Base-by-base conservation (phyloP, 164 flowering plant genomes). In the Berberis vulgaris region DNA sequence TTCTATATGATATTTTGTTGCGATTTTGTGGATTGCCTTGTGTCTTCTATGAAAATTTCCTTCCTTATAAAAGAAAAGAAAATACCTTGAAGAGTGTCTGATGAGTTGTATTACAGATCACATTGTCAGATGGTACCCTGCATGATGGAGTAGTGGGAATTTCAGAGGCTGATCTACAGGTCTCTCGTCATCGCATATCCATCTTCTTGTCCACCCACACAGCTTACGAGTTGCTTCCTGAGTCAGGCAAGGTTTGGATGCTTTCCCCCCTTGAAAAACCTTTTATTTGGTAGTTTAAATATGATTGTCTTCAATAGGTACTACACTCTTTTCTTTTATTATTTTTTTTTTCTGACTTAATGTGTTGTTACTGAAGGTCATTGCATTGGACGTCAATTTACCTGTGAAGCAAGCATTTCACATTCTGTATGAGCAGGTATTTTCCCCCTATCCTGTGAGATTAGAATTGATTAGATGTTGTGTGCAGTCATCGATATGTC, bases 381-480 rank as follows among this genome's bases (percentile, higher is more conserved):
- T 87, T 72, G 95, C 92, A 2, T 76, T 91, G 75, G 98, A 89
- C 68, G 82, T 87, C 40, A 77, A 82, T 71, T 72, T 89, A 62
- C 97, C 97, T 60, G 97, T 91, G 53, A 87, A 88, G 67, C 96
- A 91, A 81, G 98, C 98, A 64, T 92, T 92, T 72, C 98, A 92
- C 71, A 85, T 92, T 59, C 76, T 91, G 53, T 78, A 83, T 65
- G 98, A 89, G 74, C 98, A 91, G 96, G 98, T 91, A 81, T 40
- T 11, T 65, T 26, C 62, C 47, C 26, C 26, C 26, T 26, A 26
- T 26, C 26, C 26, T 26, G 26, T 26, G 26, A 26, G 26, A 26
- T 26, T 26, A 26, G 26, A 26, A 26, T 26, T 26, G 26, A 26
- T 26, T 26, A 26, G 26, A 26, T 26, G 26, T 26, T 26, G 26